Conservation (phyloP, 2,329 filamentous ascomycete species). For the Sarocladium oryzae region DNA sequence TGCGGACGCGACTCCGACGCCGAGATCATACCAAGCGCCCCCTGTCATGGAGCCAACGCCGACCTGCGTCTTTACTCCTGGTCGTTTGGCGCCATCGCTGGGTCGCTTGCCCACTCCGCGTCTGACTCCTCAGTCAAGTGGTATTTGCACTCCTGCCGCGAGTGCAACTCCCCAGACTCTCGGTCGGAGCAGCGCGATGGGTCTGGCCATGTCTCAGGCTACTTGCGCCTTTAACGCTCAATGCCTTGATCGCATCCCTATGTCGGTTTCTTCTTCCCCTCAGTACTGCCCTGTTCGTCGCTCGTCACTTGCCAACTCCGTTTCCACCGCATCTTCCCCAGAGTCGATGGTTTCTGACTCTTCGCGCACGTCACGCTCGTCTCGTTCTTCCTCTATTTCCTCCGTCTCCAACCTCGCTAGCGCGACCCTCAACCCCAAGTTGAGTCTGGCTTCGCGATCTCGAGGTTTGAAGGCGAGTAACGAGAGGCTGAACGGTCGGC, state of each 20-base stretch:
- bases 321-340: constrained; percentile 58
- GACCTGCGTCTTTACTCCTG: constrained; percentile 35
- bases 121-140: constrained; percentile 48
- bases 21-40: constrained; percentile 35
- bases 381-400: constrained; percentile 59
- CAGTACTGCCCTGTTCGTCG: constrained; percentile 45
- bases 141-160: constrained; percentile 55
- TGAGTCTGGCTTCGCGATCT: constrained; percentile 57
- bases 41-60: constrained; percentile 42
- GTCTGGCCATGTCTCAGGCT: constrained; percentile 52
- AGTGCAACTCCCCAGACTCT: constrained; percentile 45
- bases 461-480: constrained; percentile 52
- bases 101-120: constrained; percentile 53
- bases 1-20: constrained; percentile 27
- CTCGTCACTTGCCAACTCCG: constrained; percentile 56
- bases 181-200: constrained; percentile 49
- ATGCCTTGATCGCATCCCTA: constrained; percentile 46
- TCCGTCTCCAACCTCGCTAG: constrained; percentile 54
- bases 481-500: constrained; percentile 48
- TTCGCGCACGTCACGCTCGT: constrained; percentile 51
- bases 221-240: constrained; percentile 39
- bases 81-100: constrained; percentile 44
- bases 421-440: constrained; percentile 47
- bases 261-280: constrained; percentile 43
- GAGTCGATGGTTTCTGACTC: constrained; percentile 62